These are phyloP conservation scores for Tricholoma terreum DNA, from an alignment of 768 basidiomycete genomes.

Conservation along the genomic window DNA sequence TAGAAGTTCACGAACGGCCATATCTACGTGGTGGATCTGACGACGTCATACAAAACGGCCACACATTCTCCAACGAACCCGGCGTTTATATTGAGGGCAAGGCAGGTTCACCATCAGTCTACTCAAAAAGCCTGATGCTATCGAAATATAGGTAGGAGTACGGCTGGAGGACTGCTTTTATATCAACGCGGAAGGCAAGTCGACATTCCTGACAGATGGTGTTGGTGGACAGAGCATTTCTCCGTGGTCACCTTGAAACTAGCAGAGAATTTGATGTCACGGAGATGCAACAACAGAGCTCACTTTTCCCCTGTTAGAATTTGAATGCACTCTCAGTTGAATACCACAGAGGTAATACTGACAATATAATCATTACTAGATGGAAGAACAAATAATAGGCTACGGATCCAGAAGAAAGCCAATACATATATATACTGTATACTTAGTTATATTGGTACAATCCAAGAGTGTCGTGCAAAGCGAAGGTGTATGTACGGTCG, in stretches of 20 bases:
- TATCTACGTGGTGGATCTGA: slow-evolving; percentile 73
- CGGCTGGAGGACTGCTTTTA: slow-evolving; percentile 84
- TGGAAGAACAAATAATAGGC: neutral
- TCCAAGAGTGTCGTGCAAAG: neutral
- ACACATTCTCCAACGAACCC: slow-evolving; percentile 83
- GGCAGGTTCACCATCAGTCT: slow-evolving; percentile 31
- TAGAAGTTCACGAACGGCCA: slow-evolving; percentile 81
- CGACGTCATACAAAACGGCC: slow-evolving; percentile 55
- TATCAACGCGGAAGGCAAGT: slow-evolving; percentile 50
- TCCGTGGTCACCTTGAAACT: slow-evolving; percentile 37
- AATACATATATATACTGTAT: neutral
- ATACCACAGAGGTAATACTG: too few relatives aligned
- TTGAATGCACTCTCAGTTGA: too few relatives aligned
- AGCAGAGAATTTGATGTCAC: neutral
- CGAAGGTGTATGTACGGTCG: neutral
- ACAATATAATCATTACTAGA: neutral
- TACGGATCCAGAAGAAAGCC: neutral
- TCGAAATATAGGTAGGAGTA: slow-evolving; percentile 56
- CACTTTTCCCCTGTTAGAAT: too few relatives aligned
- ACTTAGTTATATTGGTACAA: neutral
- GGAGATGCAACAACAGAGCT: too few relatives aligned
- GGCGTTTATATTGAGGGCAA: slow-evolving; percentile 70
- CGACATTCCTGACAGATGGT: slow-evolving; percentile 59
- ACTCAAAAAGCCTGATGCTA: neutral
- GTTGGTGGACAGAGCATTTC: slow-evolving; percentile 57